phyloP scores from a whole-genome alignment of 208 protist species.

The Trypanosoma boissoni region DNA sequence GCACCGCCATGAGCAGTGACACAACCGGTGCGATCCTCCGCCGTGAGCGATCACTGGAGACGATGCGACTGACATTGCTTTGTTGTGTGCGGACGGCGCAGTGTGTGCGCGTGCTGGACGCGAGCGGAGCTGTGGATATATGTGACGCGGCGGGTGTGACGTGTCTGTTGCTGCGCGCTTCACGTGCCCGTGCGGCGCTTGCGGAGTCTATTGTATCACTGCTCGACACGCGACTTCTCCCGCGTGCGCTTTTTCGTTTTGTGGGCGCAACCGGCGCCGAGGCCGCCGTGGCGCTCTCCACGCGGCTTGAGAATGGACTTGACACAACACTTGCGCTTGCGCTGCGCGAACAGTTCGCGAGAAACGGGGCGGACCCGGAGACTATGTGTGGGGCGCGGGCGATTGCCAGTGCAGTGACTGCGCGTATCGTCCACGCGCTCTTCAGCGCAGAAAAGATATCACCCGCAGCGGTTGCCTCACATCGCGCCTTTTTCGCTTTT shows the following conservation, averaged over 20 bases:
- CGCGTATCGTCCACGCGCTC: slow-evolving; percentile 38
- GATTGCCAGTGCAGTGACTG: slow-evolving; percentile 50
- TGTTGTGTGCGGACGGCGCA: slow-evolving; percentile 69
- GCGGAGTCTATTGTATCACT: slow-evolving; percentile 27
- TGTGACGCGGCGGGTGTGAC: slow-evolving; percentile 29
- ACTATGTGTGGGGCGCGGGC: slow-evolving; percentile 45
- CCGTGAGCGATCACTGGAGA: slow-evolving; percentile 50
- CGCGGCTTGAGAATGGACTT: no score
- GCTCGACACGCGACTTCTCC: slow-evolving; percentile 38
- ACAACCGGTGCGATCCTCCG: slow-evolving; percentile 46
- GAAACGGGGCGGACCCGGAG: neutral
- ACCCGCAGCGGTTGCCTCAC: slow-evolving; percentile 26
- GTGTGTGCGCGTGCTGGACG: slow-evolving; percentile 63
- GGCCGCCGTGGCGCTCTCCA: no score
- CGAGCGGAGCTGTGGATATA: slow-evolving; percentile 20
- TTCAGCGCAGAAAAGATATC: slow-evolving; percentile 42
- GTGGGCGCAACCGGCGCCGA: no score
- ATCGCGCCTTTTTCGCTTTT: slow-evolving; percentile 57
- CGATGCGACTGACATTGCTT: slow-evolving; percentile 47
- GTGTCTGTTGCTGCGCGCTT: slow-evolving; percentile 44
- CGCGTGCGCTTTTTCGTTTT: slow-evolving; percentile 30
- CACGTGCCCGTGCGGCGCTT: slow-evolving; percentile 16
- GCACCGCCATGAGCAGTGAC: neutral
- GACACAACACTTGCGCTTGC: slow-evolving; percentile 58
- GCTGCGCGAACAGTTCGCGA: slow-evolving; percentile 38